phyloP scores from a whole-genome alignment of 306 rosid genomes.

The Citrullus colocynthis region DNA sequence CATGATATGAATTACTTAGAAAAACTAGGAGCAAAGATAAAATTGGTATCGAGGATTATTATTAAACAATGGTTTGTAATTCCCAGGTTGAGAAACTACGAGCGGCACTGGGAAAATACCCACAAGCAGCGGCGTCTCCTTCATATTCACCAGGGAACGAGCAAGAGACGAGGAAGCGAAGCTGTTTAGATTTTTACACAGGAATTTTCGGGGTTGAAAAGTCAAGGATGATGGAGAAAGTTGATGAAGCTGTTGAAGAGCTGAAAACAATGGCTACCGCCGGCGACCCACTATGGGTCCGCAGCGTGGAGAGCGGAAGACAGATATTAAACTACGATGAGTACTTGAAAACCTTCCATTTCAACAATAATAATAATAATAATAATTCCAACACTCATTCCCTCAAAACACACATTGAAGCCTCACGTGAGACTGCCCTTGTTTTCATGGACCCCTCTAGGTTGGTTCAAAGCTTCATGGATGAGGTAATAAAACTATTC shows the following conservation, averaged over 20 bases:
- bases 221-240: slow-evolving; percentile 66
- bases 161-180: slow-evolving; percentile 39
- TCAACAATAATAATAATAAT: slow-evolving; percentile 9
- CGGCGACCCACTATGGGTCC: slow-evolving; percentile 79
- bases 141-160: slow-evolving; percentile 60
- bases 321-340: slow-evolving; percentile 85
- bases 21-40: no score
- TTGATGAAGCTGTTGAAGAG: slow-evolving; percentile 64
- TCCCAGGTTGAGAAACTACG: slow-evolving; percentile 67
- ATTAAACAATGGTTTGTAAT: no score
- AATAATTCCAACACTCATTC: slow-evolving; percentile 16
- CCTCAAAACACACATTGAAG: slow-evolving; percentile 72
- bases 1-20: no score
- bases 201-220: slow-evolving; percentile 84
- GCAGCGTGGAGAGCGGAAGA: slow-evolving; percentile 80
- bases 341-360: slow-evolving; percentile 50
- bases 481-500: slow-evolving; percentile 35
- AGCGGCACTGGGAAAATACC: slow-evolving; percentile 40
- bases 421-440: slow-evolving; percentile 64
- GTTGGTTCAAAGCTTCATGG: slow-evolving; percentile 63
- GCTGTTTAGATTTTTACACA: slow-evolving; percentile 73
- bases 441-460: slow-evolving; percentile 72
- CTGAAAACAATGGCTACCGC: slow-evolving; percentile 63
- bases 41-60: no score
- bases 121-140: slow-evolving; percentile 45